These are phyloP conservation scores for Galerina marginata DNA, from an alignment of 768 basidiomycete genomes.

Conservation along the genomic window DNA sequence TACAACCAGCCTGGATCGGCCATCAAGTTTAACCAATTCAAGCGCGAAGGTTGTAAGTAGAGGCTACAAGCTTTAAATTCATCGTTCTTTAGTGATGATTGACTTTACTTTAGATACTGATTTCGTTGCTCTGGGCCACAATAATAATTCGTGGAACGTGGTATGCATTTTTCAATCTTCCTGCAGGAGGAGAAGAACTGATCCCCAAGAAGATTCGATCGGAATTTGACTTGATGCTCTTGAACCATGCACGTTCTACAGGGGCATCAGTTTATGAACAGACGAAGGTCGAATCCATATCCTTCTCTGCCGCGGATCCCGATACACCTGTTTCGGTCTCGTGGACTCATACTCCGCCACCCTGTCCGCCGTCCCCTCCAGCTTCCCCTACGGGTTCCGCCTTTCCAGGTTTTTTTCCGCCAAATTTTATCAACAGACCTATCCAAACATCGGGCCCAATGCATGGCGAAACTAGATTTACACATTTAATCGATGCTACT, in stretches of 20 bases:
- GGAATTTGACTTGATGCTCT: slow-evolving; percentile 63
- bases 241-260: slow-evolving; percentile 58
- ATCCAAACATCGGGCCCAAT: slow-evolving; percentile 21
- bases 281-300: slow-evolving; percentile 54
- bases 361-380: slow-evolving; percentile 44
- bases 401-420: slow-evolving; percentile 29
- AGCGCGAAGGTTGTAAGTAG: slow-evolving; percentile 65
- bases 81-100: not conserved
- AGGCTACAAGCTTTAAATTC: not conserved
- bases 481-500: slow-evolving; percentile 74
- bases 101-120: slow-evolving; percentile 53
- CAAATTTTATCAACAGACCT: slow-evolving; percentile 14
- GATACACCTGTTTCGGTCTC: slow-evolving; percentile 55
- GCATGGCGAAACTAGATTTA: slow-evolving; percentile 62
- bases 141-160: slow-evolving; percentile 67
- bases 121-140: slow-evolving; percentile 56
- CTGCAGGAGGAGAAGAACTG: not conserved
- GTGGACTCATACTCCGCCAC: slow-evolving; percentile 55
- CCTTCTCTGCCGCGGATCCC: slow-evolving; percentile 46
- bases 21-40: slow-evolving; percentile 67
- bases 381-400: slow-evolving; percentile 41
- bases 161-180: slow-evolving; percentile 37
- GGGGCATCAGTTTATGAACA: slow-evolving; percentile 60
- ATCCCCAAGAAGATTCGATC: slow-evolving; percentile 50
- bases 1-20: slow-evolving; percentile 60